Evolutionary conservation across 2,329 filamentous ascomycete species (phyloP), one percentile per base, ranked within the genome.

Genomic region (Periconia macrospinosa): DNA sequence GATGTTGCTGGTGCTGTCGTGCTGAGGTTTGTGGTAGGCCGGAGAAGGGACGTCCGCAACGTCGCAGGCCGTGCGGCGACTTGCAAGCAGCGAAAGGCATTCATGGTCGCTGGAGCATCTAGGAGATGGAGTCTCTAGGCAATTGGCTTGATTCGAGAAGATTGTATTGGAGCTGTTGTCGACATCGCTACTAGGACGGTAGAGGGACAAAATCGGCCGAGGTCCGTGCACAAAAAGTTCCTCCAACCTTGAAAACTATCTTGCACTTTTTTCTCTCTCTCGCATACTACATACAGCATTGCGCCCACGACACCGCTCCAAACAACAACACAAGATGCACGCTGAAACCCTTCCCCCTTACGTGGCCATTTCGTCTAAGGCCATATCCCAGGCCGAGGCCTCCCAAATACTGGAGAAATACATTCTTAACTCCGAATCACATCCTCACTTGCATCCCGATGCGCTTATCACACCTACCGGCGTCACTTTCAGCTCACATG

Each of bases 391-490:
- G 44, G 35, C 61, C 11, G 55, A 56, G 40, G 77, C 78, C 41
- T 70, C 72, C 33, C 37, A 50, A 5, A 61, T 69, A 17, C 65
- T 81, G 19, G 59, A 73, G 17, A 66, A 64, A 52, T 81, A 77
- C 68, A 69, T 81, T 41, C 40, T 61, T 40, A 63, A 70, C 59
- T 74, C 76, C 2, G 68, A 74, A 53, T 65, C 66, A 6, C 66
- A 73, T 53, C 67, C 78, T n/a, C 72, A 78, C 62, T 70, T 80
- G 8, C 79, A 81, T 62, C 79, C 79, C 0, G 79, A 81, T 55
- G 75, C 77, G 40, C 67, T 76, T 45, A 73, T 81, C 41, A 75
- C 70, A 15, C 66, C 73, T 10, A 69, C 69, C 20, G 78, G 78
- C 43, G 71, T 79, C 7, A 65, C 67, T 13, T 79, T 76, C 62